A percentile compares a stretch with the other conserved stretches of the same genome.
Conservation (phyloP, 768 basidiomycete genomes). For the Russula virescens region DNA sequence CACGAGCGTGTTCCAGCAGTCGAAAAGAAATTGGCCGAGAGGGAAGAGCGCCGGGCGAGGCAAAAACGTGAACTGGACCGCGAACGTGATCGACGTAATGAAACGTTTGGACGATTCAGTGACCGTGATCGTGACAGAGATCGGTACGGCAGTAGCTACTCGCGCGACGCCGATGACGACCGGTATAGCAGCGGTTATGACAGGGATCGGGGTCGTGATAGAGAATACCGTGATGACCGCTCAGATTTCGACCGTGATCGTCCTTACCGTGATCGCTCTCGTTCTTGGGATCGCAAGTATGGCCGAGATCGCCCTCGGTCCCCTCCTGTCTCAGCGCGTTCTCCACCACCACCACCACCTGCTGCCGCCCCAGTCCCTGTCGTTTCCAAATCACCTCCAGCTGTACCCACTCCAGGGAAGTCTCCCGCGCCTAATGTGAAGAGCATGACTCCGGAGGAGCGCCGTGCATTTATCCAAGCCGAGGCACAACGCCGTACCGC, state of each 20-base stretch:
- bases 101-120: slow-evolving; percentile 66
- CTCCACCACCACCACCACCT: slow-evolving; percentile 46
- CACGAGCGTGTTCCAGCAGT: slow-evolving; percentile 91
- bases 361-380: slow-evolving; percentile 40
- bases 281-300: slow-evolving; percentile 26
- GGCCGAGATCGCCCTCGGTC: slow-evolving; percentile 32
- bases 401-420: slow-evolving; percentile 47
- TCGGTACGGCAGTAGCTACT: slow-evolving; percentile 29
- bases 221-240: slow-evolving; percentile 36
- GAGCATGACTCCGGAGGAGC: slow-evolving; percentile 81
- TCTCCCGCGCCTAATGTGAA: slow-evolving; percentile 59
- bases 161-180: slow-evolving; percentile 32
- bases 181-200: slow-evolving; percentile 37
- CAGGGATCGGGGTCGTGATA: slow-evolving; percentile 35
- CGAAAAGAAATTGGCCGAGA: slow-evolving; percentile 73
- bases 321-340: slow-evolving; percentile 36
- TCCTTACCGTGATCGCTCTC: slow-evolving; percentile 28
- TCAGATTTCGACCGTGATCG: slow-evolving; percentile 43
- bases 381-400: slow-evolving; percentile 41
- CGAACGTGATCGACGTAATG: slow-evolving; percentile 81
- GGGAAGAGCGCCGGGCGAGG: slow-evolving; percentile 68
- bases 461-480: slow-evolving; percentile 66
- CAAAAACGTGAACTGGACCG: slow-evolving; percentile 75
- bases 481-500: slow-evolving; percentile 80
- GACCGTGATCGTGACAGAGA: slow-evolving; percentile 36